Evolutionary conservation across 208 protist genomes (phyloP).

Genomic region (Sergeia podlipaevii): DNA sequence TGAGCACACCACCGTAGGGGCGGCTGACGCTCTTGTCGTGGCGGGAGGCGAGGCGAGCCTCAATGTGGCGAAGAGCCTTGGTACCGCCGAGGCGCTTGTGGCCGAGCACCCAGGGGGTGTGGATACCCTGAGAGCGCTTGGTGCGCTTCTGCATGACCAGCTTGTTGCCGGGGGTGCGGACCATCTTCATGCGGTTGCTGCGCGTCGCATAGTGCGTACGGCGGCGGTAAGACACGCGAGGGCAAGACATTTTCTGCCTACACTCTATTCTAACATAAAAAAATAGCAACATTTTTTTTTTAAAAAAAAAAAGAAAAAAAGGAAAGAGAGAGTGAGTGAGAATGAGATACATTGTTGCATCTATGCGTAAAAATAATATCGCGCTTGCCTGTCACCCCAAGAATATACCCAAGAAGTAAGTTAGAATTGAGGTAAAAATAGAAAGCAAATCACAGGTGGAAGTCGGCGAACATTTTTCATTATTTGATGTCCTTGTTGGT

Average conservation of each 20-base stretch:
- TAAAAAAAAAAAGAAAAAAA: not conserved
- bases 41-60: constrained; percentile 81
- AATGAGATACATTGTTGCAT: too few species aligned
- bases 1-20: constrained; percentile 97
- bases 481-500: too few species aligned
- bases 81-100: constrained; percentile 90
- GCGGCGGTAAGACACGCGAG: constrained; percentile 73
- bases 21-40: constrained; percentile 95
- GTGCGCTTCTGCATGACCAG: constrained; percentile 94
- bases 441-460: too few species aligned
- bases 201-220: constrained; percentile 78
- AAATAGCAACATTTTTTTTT: not conserved
- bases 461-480: too few species aligned
- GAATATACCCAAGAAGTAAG: too few species aligned
- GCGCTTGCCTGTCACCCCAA: too few species aligned
- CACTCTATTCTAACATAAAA: constrained; percentile 7
- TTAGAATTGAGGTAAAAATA: too few species aligned
- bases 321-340: not conserved
- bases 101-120: constrained; percentile 92
- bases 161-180: constrained; percentile 89
- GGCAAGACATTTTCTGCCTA: constrained; percentile 72
- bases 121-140: constrained; percentile 93
- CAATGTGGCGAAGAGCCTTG: constrained; percentile 90
- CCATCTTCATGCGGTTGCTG: constrained; percentile 79
- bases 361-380: too few species aligned